Evolutionary conservation across 169 alveolate genomes (phyloP).

Genomic region (Besnoitia besnoiti): DNA sequence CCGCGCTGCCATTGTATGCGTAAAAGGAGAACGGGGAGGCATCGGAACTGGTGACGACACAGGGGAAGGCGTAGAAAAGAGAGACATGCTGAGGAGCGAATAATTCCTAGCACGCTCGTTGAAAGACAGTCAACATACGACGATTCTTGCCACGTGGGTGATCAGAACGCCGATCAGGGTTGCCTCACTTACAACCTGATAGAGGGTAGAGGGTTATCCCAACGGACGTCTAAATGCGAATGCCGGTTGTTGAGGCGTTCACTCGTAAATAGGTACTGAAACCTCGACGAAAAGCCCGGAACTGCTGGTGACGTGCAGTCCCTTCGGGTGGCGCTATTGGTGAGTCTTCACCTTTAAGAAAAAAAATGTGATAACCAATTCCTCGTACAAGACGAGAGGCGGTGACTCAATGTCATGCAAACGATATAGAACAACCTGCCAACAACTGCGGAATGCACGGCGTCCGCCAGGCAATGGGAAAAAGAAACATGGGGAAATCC

Average conservation of each 20-base stretch:
- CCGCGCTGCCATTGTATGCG: background rate
- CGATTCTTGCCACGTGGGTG: no score
- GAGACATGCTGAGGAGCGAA: background rate
- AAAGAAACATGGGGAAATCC: background rate
- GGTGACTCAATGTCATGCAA: background rate
- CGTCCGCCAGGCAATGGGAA: background rate
- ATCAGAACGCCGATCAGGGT: no score
- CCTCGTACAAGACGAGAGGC: background rate
- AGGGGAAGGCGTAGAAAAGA: background rate
- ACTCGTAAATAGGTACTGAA: no score
- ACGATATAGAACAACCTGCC: background rate
- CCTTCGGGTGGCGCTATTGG: background rate
- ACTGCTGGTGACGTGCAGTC: no score
- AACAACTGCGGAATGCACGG: background rate
- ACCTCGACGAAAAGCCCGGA: no score
- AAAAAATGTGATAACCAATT: background rate
- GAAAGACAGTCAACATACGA: no score
- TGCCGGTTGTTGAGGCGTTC: no score
- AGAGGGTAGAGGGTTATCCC: no score
- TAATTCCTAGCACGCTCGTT: background rate
- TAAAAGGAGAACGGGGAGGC: conserved; percentile 1
- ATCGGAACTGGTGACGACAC: background rate
- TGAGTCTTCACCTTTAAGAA: background rate
- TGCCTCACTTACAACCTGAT: no score
- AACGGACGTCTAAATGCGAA: no score